Base-by-base conservation (phyloP, 306 rosid species). In the Potentilla sterilis region DNA sequence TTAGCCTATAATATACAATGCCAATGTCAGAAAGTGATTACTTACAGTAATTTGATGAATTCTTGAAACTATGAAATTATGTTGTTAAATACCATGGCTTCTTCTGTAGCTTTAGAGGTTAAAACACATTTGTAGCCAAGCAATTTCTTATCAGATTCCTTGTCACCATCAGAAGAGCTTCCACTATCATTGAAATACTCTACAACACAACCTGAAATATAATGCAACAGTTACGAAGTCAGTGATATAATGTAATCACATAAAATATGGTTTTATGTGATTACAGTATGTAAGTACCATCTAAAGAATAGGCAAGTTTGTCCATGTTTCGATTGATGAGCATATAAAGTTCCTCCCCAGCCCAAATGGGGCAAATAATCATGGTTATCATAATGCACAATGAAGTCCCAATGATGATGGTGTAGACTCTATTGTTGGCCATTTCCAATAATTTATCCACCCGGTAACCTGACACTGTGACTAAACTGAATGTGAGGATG, bases 401-500 rank as follows among this genome's bases (percentile, higher is more conserved):
- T 3, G 83, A 28, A 11, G 93, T 83, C 5, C 97, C 99, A 62
- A 92, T 82, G 61, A 88, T 66, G 65, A 95, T 81, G n/a, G 99
- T 95, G 54, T 74, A 78, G 9, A 90, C 4, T 72, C 99, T 89
- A 12, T 78, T 57, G 49, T 73, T 88, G 32, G 93, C 96, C 87
- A 90, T 0, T 5, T 2, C 44, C 1, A 92, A 75, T 71, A 92
- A 66, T 18, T 88, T 42, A 5, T 83, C 88, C 5, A 88, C 87
- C 13, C 97, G 78, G 61, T 84, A 92, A 43, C 99, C 89, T 0
- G 97, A 89, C 22, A 95, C 73, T 0, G 97, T 77, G 47, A 95
- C 87, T 75, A 95, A 78, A 73, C 99, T 81, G 87, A 89, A 95
- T 9, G 99, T 95, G 78, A 95, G 91, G 81, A 95, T 87, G 85